phyloP scores from a whole-genome alignment of 2,329 filamentous ascomycete genomes.

The Plectosphaerella plurivora region DNA sequence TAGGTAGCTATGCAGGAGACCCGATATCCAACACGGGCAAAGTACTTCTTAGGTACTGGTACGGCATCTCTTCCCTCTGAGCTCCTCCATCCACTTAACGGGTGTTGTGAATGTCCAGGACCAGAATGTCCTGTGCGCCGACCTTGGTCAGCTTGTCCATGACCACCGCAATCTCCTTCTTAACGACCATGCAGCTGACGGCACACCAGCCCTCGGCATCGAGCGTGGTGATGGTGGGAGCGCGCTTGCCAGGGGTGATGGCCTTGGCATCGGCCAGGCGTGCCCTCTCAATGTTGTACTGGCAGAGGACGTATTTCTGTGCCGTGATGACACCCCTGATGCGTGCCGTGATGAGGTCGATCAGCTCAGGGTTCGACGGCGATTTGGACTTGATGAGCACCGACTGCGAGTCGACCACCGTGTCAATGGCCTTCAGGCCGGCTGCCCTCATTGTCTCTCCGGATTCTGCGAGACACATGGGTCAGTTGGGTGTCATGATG shows the following conservation, averaged over 20 bases:
- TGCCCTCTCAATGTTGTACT: slow-evolving; percentile 83
- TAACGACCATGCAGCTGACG: slow-evolving; percentile 90
- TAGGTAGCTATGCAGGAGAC: too few relatives aligned
- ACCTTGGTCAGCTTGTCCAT: slow-evolving; percentile 80
- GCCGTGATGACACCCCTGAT: slow-evolving; percentile 94
- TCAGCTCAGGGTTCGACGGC: slow-evolving; percentile 73
- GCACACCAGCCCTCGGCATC: slow-evolving; percentile 91
- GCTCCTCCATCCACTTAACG: slow-evolving; percentile 27
- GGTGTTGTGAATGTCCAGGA: slow-evolving; percentile 81
- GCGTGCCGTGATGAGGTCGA: slow-evolving; percentile 79
- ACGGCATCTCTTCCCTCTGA: neutral
- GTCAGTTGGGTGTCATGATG: neutral
- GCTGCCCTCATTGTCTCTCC: slow-evolving; percentile 98
- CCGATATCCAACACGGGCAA: too few relatives aligned
- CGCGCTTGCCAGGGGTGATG: slow-evolving; percentile 90
- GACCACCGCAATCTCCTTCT: slow-evolving; percentile 75
- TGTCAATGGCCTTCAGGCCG: slow-evolving; percentile 89
- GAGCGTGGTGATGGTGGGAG: slow-evolving; percentile 84
- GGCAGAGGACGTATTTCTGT: slow-evolving; percentile 89
- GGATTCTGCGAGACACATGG: slow-evolving; percentile 59
- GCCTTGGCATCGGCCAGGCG: slow-evolving; percentile 63
- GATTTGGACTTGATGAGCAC: slow-evolving; percentile 88
- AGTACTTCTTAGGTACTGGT: too few relatives aligned
- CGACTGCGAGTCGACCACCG: slow-evolving; percentile 81
- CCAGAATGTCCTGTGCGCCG: slow-evolving; percentile 80